Conservation (phyloP, 139 green algal genomes). For the Gonium pectorale region DNA sequence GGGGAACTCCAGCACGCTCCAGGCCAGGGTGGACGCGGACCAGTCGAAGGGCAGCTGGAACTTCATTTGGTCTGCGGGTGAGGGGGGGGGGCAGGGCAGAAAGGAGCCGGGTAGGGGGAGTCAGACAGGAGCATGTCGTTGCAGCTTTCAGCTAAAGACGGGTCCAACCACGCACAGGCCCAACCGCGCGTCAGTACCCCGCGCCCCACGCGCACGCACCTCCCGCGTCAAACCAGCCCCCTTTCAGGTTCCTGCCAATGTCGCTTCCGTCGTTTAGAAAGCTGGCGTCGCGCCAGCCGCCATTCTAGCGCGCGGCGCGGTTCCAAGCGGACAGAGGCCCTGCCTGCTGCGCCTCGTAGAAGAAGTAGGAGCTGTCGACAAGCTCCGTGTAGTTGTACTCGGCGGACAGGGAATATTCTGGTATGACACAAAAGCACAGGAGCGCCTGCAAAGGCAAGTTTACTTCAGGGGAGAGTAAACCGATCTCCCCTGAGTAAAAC, state of each 20-base stretch:
- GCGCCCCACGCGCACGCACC: slow-evolving; percentile 46
- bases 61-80: slow-evolving; percentile 49
- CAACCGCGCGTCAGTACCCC: too few species aligned
- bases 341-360: slow-evolving; percentile 17
- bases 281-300: slow-evolving; percentile 8
- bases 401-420: too few species aligned
- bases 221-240: slow-evolving; percentile 73
- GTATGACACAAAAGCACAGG: too few species aligned
- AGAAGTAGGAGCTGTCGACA: slow-evolving; percentile 16
- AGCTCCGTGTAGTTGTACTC: slow-evolving; percentile 9
- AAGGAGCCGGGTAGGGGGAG: not conserved
- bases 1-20: slow-evolving; percentile 46
- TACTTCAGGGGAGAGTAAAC: too few species aligned
- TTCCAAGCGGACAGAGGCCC: slow-evolving; percentile 14
- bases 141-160: too few species aligned
- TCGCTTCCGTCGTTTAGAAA: slow-evolving; percentile 46
- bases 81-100: not conserved
- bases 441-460: too few species aligned
- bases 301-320: not conserved
- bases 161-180: too few species aligned
- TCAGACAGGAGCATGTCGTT: not conserved
- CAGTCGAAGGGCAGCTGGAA: slow-evolving; percentile 38
- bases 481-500: too few species aligned
- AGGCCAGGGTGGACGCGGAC: slow-evolving; percentile 37
- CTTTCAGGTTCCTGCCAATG: slow-evolving; percentile 57